These are phyloP conservation scores for Naegleria fowleri DNA, from an alignment of 208 protist genomes.

Conservation along the genomic window DNA sequence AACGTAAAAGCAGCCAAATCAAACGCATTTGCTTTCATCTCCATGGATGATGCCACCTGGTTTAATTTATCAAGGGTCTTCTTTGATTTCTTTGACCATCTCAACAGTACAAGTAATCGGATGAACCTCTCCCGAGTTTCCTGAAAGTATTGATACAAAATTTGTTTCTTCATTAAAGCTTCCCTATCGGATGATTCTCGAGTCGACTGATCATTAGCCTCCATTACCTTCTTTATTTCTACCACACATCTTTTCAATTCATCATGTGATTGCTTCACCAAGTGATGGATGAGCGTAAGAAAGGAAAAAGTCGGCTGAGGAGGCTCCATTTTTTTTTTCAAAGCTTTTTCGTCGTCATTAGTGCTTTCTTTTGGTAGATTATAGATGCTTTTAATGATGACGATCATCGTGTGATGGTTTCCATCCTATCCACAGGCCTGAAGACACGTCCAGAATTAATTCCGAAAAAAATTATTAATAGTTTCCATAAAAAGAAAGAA, in stretches of 20 bases:
- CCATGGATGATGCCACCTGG: neutral
- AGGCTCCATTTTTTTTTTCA: neutral
- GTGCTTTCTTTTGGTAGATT: too few species aligned
- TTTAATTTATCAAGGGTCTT: neutral
- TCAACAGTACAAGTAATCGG: neutral
- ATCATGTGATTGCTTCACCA: constrained; percentile 2
- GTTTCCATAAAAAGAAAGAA: too few species aligned
- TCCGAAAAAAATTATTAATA: too few species aligned
- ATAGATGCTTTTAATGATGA: too few species aligned
- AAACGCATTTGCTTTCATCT: neutral
- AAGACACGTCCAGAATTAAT: too few species aligned
- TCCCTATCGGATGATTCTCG: neutral
- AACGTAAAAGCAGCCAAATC: neutral
- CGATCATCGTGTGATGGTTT: too few species aligned
- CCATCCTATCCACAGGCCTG: too few species aligned
- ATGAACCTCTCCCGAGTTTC: neutral
- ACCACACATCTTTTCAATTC: neutral
- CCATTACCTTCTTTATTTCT: neutral
- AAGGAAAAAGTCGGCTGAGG: neutral
- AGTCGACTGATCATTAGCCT: neutral
- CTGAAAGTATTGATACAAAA: neutral
- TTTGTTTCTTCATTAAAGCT: neutral
- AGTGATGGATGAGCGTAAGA: neutral
- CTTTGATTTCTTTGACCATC: neutral
- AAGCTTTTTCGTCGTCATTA: neutral